Base-by-base conservation (phyloP, 371 early-diverging fungal species). In the Mucor sp. region DNA sequence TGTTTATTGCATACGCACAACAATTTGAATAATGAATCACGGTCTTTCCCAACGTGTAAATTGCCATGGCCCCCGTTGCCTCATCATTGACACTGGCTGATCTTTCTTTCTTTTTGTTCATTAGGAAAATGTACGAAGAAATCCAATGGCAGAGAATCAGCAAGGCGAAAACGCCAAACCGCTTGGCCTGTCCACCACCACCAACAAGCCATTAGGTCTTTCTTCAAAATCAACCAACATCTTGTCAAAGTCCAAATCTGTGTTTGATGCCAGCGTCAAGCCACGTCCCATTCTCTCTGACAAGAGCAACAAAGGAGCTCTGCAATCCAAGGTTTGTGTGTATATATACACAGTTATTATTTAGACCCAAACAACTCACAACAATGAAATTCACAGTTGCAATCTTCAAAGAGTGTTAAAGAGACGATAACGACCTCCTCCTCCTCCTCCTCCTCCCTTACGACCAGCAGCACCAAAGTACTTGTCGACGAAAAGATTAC, bases 221-320 rank as follows among this genome's bases (percentile, higher is more conserved):
- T 59, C 39, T 39, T 0, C 37, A 9, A 63, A 55, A 28, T 8
- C 50, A 9, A 53, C 14, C 14, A 39, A 35, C 14, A 5, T 53
- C 2, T 28, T 1, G 2, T 30, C 48, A 11, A 23, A 30, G 30
- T 4, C 32, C 21, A 58, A 48, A 15, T n/a, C 58, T n/a, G 19
- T 23, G 27, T 21, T 17, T 8, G 59, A 59, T 23, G 25, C 19
- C 4, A 1, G 9, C 14, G 33, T 12, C 7, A 37, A 63, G 39
- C 28, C 41, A 28, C 67, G 71, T 30, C 58, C 62, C 11, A 58
- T 58, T 11, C 60, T 70, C 23, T 65, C 66, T 39, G 70, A 70
- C 23, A 71, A 65, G 30, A 66, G 63, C 59, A 70, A 70, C 62
- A 62, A 62, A 37, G 21, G n/a, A 12, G 5, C 35, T 41, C 33